Percentiles rank a stretch among this genome's conserved stretches.
These are phyloP conservation scores for Eremothecium coryli DNA, from an alignment of 1,139 yeast species.

Conservation along the genomic window DNA sequence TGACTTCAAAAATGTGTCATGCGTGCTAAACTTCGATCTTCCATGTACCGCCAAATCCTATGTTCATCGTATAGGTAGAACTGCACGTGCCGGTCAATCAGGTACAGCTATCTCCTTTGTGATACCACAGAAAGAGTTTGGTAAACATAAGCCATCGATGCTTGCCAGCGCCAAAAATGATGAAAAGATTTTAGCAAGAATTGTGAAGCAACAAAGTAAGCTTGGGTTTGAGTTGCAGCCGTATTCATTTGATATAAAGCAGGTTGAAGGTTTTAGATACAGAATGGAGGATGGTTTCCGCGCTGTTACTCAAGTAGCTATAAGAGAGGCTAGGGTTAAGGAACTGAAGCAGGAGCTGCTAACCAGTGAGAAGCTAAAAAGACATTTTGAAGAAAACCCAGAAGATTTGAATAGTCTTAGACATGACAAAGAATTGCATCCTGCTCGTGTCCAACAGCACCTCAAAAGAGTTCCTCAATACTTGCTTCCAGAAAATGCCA, in stretches of 20 bases:
- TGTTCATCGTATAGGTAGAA: constrained; percentile 92
- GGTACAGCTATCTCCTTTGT: constrained; percentile 95
- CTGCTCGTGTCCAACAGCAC: constrained; percentile 74
- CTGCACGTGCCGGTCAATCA: constrained; percentile 94
- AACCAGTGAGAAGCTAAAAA: constrained; percentile 79
- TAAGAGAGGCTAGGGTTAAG: constrained; percentile 87
- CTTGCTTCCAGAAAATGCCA: constrained; percentile 72
- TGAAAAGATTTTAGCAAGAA: constrained; percentile 72
- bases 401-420: constrained; percentile 82
- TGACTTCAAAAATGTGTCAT: constrained; percentile 91
- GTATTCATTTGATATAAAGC: constrained; percentile 84
- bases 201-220: constrained; percentile 67
- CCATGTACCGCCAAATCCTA: constrained; percentile 87
- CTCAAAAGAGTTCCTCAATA: constrained; percentile 90
- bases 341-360: constrained; percentile 84
- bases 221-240: constrained; percentile 69
- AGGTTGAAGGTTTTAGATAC: constrained; percentile 91
- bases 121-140: constrained; percentile 73
- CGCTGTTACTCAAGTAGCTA: constrained; percentile 81
- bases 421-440: constrained; percentile 84
- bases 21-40: constrained; percentile 90
- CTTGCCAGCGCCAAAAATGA: constrained; percentile 67
- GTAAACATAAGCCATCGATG: constrained; percentile 78
- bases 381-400: constrained; percentile 98
- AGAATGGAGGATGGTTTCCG: constrained; percentile 96